Evolutionary conservation across 352 stramenopile species (phyloP).

Genomic region (Phytophthora rubi): DNA sequence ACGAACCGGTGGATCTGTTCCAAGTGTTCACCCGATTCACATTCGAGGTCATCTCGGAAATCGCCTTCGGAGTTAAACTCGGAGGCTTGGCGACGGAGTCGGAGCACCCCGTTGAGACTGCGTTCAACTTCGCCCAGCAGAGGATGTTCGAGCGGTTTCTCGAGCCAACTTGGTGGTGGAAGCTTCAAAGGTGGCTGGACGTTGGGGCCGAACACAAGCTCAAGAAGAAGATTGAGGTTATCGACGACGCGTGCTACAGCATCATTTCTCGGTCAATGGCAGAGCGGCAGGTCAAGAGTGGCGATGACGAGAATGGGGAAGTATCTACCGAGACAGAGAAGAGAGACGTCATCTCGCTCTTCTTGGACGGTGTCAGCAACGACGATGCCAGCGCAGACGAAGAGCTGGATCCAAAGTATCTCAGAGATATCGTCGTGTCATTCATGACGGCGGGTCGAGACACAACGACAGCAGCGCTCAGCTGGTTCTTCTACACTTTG

Average conservation of each 20-base stretch:
- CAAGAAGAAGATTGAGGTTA: slow-evolving; percentile 36
- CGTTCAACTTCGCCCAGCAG: slow-evolving; percentile 48
- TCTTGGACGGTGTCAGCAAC: slow-evolving; percentile 40
- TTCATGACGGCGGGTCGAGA: slow-evolving; percentile 82
- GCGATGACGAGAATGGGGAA: background rate
- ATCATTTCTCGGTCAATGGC: slow-evolving; percentile 44
- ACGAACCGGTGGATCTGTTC: slow-evolving; percentile 39
- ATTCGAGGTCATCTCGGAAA: slow-evolving; percentile 56
- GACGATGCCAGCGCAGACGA: slow-evolving; percentile 17
- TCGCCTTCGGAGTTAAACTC: slow-evolving; percentile 48
- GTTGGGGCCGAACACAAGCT: slow-evolving; percentile 41
- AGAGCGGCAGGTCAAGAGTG: slow-evolving; percentile 5
- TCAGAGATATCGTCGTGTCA: slow-evolving; percentile 74
- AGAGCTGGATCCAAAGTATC: slow-evolving; percentile 39
- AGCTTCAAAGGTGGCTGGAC: slow-evolving; percentile 43
- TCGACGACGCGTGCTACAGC: slow-evolving; percentile 39
- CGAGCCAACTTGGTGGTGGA: slow-evolving; percentile 48
- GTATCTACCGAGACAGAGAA: background rate
- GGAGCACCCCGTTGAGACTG: slow-evolving; percentile 33
- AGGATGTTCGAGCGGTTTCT: slow-evolving; percentile 44
- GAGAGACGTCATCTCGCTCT: slow-evolving; percentile 52
- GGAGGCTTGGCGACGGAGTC: slow-evolving; percentile 11
- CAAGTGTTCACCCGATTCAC: slow-evolving; percentile 53
- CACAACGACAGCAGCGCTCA: slow-evolving; percentile 63
- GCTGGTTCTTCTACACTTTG: slow-evolving; percentile 74